Evolutionary conservation across 2,329 filamentous ascomycete genomes (phyloP).

Genomic region (Fusarium drepaniforme): DNA sequence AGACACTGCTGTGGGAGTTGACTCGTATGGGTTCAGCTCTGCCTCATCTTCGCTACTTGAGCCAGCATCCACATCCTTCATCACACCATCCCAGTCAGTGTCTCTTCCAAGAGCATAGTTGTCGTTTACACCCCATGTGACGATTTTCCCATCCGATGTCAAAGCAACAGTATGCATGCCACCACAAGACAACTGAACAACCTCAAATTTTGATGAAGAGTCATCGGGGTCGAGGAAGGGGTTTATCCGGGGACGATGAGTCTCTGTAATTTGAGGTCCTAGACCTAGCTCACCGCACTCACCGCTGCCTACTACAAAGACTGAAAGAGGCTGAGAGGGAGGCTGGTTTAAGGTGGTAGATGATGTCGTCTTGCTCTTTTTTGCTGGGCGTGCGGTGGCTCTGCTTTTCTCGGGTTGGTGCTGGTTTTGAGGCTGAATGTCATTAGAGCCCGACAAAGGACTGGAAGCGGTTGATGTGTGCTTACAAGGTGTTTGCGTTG

Average conservation of each 20-base stretch:
- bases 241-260: constrained; percentile 12
- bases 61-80: constrained; percentile 61
- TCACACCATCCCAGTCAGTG: constrained; percentile 70
- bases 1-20: constrained; percentile 70
- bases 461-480: background rate
- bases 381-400: background rate
- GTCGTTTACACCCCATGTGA: constrained; percentile 88
- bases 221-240: constrained; percentile 34
- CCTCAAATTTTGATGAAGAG: constrained; percentile 8
- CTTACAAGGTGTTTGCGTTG: background rate
- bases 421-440: background rate
- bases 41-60: constrained; percentile 51
- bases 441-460: background rate
- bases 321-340: constrained; percentile 1
- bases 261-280: constrained; percentile 4
- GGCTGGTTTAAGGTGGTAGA: background rate
- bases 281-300: constrained; percentile 25
- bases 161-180: constrained; percentile 83
- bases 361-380: background rate
- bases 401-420: background rate
- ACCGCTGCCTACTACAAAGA: constrained; percentile 19
- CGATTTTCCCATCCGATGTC: constrained; percentile 79
- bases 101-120: constrained; percentile 80
- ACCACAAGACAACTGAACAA: constrained; percentile 77
- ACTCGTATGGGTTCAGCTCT: constrained; percentile 75